Evolutionary conservation across 208 protist species (phyloP).

Genomic region (Leishmania gerbilli): DNA sequence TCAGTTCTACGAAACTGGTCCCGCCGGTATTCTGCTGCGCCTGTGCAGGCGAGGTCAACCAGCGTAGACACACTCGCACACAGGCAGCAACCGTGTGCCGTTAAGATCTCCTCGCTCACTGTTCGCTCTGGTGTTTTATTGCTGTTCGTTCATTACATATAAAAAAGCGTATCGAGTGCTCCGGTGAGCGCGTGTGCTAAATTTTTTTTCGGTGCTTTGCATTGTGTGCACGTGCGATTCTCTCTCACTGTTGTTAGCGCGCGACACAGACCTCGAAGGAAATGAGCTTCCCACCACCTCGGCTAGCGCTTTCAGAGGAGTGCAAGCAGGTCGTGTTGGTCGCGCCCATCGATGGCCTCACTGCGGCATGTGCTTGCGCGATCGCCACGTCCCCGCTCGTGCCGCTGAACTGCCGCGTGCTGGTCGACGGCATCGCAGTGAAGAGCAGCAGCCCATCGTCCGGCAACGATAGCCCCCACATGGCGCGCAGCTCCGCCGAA

Average conservation of each 20-base stretch:
- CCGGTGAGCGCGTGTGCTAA: too few relatives aligned
- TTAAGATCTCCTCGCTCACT: not conserved
- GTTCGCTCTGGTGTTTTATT: not conserved
- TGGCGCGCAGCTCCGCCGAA: not conserved
- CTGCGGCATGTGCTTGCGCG: slow-evolving; percentile 20
- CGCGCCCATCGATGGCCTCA: slow-evolving; percentile 14
- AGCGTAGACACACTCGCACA: slow-evolving; percentile 7
- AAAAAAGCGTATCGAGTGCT: too few relatives aligned
- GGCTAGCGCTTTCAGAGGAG: slow-evolving; percentile 18
- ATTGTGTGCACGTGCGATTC: not conserved
- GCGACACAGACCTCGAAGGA: not conserved
- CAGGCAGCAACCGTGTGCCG: not conserved
- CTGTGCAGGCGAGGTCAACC: not conserved
- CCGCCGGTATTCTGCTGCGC: not conserved
- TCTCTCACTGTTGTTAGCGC: not conserved
- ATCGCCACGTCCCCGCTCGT: slow-evolving; percentile 26
- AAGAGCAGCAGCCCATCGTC: not conserved
- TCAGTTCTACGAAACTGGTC: not conserved
- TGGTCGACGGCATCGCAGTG: slow-evolving; percentile 8
- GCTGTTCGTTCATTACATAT: too few relatives aligned
- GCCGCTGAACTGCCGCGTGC: slow-evolving; percentile 18
- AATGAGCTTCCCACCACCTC: slow-evolving; percentile 9
- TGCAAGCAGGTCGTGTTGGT: slow-evolving; percentile 28
- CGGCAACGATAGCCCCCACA: not conserved
- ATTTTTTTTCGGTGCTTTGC: not conserved